Evolutionary conservation across 306 rosid species (phyloP).

Genomic region (Argentina anserina): DNA sequence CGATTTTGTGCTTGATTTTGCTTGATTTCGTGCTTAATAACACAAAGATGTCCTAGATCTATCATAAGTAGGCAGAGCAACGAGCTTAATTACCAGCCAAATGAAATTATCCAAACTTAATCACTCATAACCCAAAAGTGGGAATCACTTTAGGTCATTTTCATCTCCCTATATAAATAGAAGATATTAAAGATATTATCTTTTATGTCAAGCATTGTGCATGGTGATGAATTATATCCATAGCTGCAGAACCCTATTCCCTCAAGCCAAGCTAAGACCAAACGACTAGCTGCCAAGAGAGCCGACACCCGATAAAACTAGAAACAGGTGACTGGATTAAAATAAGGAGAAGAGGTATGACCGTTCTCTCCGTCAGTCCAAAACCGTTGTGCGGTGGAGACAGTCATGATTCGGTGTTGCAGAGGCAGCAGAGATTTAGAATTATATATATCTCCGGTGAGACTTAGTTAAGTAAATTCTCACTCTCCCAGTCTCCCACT

Average conservation of each 20-base stretch:
- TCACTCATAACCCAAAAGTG: neutral
- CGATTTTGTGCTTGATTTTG: neutral
- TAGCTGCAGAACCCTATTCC: neutral
- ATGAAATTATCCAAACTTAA: neutral
- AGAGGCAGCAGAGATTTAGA: conserved; percentile 26
- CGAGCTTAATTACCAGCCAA: neutral
- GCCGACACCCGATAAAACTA: conserved; percentile 13
- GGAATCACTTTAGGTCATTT: neutral
- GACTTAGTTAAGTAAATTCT: conserved; percentile 10
- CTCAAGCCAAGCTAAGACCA: conserved; percentile 3
- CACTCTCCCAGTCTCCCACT: neutral
- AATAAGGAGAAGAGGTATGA: conserved; percentile 28
- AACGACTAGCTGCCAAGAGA: conserved; percentile 18
- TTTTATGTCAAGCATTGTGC: neutral
- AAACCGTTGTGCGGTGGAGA: conserved; percentile 34
- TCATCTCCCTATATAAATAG: neutral
- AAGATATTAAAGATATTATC: conserved; percentile 8
- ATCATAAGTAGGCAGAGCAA: neutral
- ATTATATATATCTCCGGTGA: conserved; percentile 5
- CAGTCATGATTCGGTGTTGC: conserved; percentile 32
- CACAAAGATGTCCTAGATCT: no score
- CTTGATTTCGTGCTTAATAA: no score
- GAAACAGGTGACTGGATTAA: neutral
- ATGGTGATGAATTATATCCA: neutral
- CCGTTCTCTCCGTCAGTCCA: conserved; percentile 35